Conservation (phyloP, 2,329 filamentous ascomycete genomes). For the Lasiodiplodia citricola region DNA sequence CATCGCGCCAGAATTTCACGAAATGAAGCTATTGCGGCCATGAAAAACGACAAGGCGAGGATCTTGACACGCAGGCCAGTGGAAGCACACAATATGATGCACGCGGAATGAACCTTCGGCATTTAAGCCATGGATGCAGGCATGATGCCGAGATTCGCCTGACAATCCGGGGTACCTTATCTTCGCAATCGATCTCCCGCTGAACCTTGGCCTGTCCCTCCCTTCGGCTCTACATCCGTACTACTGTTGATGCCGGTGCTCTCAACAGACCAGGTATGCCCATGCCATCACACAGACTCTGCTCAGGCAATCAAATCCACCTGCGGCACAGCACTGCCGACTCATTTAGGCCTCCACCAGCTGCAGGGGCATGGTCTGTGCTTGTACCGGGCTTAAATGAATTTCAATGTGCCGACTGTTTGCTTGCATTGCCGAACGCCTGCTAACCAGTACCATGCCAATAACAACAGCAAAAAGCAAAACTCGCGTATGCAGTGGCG, state of each 20-base stretch:
- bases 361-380: conserved; percentile 19
- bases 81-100: neutral
- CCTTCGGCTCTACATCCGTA: neutral
- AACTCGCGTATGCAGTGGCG: neutral
- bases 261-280: neutral
- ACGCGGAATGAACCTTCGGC: neutral
- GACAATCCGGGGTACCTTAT: conserved; percentile 6
- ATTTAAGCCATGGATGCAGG: neutral
- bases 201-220: neutral
- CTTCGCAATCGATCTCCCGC: neutral
- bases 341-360: neutral
- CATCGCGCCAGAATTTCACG: neutral
- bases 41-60: neutral
- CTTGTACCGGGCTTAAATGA: neutral
- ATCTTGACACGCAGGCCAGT: neutral
- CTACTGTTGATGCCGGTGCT: neutral
- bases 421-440: conserved; percentile 5
- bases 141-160: neutral
- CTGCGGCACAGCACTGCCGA: neutral
- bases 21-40: neutral
- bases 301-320: neutral
- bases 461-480: neutral
- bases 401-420: neutral
- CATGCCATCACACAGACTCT: too few species aligned
- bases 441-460: neutral